Percentiles rank a stretch among this genome's conserved stretches.
Conservation (phyloP, 352 stramenopile genomes). For the Proteromonas lacertae region DNA sequence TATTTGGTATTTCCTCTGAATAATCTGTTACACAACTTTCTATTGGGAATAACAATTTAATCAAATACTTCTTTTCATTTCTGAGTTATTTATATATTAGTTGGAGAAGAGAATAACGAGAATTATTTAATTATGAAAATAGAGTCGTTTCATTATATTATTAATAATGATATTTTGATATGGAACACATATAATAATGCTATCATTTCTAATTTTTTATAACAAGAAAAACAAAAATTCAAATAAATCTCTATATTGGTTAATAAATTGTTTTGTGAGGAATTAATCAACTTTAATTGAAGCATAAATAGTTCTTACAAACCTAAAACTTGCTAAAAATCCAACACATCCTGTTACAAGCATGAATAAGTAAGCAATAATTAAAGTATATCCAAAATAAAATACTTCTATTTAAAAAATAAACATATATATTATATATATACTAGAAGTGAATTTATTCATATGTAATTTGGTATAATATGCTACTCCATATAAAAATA, state of each 20-base stretch:
- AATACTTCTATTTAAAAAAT: slow-evolving; percentile 84
- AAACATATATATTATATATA: slow-evolving; percentile 99
- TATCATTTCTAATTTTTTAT: too few relatives aligned
- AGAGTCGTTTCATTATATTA: too few relatives aligned
- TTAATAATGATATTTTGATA: too few relatives aligned
- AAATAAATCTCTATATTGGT: neutral
- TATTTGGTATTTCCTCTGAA: too few relatives aligned
- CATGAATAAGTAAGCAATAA: slow-evolving; percentile 15
- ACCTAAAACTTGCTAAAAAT: slow-evolving; percentile 88
- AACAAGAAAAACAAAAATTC: too few relatives aligned
- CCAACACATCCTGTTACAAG: slow-evolving; percentile 32
- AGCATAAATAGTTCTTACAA: slow-evolving; percentile 89
- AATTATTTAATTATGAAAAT: too few relatives aligned
- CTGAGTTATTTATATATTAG: too few relatives aligned
- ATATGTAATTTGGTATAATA: slow-evolving; percentile 89
- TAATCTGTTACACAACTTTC: too few relatives aligned
- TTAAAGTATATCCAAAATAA: slow-evolving; percentile 31
- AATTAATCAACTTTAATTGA: slow-evolving; percentile 44
- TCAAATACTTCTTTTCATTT: too few relatives aligned
- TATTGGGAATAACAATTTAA: too few relatives aligned
- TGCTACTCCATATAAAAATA: slow-evolving; percentile 92
- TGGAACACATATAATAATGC: too few relatives aligned
- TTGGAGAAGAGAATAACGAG: too few relatives aligned
- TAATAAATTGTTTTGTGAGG: slow-evolving; percentile 6
- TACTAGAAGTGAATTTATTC: slow-evolving; percentile 53